Evolutionary conservation across 192 early-diverging fungal species (phyloP).

Genomic region (Gamsiella multidivaricata): DNA sequence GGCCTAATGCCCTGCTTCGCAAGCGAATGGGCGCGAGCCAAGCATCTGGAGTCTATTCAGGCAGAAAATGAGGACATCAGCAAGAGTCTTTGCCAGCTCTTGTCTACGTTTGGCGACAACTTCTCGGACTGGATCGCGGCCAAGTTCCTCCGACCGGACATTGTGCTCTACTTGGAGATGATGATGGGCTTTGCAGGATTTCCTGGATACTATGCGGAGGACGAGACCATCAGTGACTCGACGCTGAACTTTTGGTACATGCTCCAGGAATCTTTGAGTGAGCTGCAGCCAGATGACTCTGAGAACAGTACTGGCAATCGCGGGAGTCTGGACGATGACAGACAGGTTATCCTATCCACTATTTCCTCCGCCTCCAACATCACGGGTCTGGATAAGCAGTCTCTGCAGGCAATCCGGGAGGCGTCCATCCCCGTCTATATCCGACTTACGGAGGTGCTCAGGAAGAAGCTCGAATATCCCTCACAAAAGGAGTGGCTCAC

Average conservation of each 20-base stretch:
- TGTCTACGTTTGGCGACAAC: conserved; percentile 68
- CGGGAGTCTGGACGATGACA: conserved; percentile 16
- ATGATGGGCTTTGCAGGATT: conserved; percentile 76
- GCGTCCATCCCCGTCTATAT: conserved; percentile 60
- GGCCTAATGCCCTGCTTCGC: conserved; percentile 60
- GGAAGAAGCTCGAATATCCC: conserved; percentile 69
- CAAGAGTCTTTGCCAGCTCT: conserved; percentile 59
- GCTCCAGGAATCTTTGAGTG: conserved; percentile 75
- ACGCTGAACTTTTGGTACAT: conserved; percentile 80
- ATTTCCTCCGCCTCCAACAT: conserved; percentile 35
- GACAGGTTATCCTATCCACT: conserved; percentile 22
- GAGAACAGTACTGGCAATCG: conserved; percentile 16
- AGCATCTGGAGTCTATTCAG: conserved; percentile 55
- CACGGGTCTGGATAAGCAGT: conserved; percentile 32
- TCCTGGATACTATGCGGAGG: conserved; percentile 73
- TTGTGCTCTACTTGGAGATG: conserved; percentile 59
- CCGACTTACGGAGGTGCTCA: conserved; percentile 63
- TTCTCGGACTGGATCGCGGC: conserved; percentile 63
- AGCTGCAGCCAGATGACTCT: conserved; percentile 51
- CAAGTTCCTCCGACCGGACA: conserved; percentile 56
- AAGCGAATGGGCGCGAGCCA: conserved; percentile 57
- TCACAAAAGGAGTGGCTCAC: conserved; percentile 60
- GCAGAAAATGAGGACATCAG: conserved; percentile 63
- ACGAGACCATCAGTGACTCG: conserved; percentile 76
- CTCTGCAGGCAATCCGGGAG: conserved; percentile 50